Evolutionary conservation across 2,329 filamentous ascomycete genomes (phyloP).

Genomic region (Hypoxylon sp.): DNA sequence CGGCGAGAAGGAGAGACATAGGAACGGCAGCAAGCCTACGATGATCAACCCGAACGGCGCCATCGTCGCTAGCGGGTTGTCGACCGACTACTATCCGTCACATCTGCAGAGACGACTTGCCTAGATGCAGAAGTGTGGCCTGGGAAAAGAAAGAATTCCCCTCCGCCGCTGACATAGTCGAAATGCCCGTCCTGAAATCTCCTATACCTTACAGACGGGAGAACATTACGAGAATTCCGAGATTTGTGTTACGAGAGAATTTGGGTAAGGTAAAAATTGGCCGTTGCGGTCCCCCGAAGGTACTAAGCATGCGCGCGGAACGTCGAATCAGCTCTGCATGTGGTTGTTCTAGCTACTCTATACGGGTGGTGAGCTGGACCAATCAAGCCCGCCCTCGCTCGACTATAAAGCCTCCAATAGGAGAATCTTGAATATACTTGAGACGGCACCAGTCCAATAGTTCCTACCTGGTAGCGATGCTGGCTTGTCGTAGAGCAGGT

Average conservation of each 20-base stretch:
- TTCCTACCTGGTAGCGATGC: constrained; percentile 28
- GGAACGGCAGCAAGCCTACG: constrained; percentile 29
- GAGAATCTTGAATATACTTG: constrained; percentile 30
- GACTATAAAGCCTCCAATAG: constrained; percentile 9
- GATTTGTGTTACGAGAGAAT: constrained; percentile 18
- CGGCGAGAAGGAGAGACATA: constrained; percentile 26
- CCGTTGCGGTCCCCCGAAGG: constrained; percentile 2
- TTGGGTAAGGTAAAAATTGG: constrained; percentile 6
- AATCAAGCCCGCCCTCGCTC: constrained; percentile 20
- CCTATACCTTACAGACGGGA: constrained; percentile 21
- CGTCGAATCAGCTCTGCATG: constrained; percentile 34
- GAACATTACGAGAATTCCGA: constrained; percentile 8
- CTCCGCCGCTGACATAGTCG: constrained; percentile 21
- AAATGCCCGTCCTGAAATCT: constrained; percentile 9
- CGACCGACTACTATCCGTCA: constrained; percentile 21
- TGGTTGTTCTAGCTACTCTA: constrained; percentile 33
- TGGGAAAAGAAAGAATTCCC: constrained; percentile 23
- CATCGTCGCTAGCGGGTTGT: constrained; percentile 29
- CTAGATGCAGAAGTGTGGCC: constrained; percentile 27
- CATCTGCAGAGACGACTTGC: constrained; percentile 29
- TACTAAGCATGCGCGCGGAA: constrained; percentile 15
- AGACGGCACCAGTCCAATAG: constrained; percentile 24
- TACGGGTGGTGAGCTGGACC: constrained; percentile 29
- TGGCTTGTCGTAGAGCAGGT: constrained; percentile 23
- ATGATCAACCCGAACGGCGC: constrained; percentile 29